Percentiles rank a stretch among this genome's conserved stretches.
phyloP scores from a whole-genome alignment of 805 yeast species.

The Nematodospora valgi region DNA sequence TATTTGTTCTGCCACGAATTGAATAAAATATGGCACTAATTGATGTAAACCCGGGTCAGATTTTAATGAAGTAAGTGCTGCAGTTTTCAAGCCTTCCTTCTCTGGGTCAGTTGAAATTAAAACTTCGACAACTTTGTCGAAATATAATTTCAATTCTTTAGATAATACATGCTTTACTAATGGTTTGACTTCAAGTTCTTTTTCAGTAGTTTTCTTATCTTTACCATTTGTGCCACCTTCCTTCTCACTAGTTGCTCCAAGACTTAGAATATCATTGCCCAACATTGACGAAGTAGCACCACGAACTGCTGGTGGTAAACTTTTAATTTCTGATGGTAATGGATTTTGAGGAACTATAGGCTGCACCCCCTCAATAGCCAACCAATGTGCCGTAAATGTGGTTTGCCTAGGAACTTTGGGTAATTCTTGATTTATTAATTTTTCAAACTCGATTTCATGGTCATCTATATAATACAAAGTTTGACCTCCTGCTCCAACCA shows the following conservation, averaged over 20 bases:
- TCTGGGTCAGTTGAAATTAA: constrained; percentile 55
- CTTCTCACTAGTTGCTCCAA: constrained; percentile 13
- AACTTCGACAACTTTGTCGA: constrained; percentile 84
- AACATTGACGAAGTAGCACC: constrained; percentile 66
- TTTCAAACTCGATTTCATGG: constrained; percentile 89
- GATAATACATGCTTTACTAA: constrained; percentile 93
- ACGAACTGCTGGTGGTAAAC: constrained; percentile 70
- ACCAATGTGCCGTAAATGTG: constrained; percentile 94
- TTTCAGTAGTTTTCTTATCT: constrained; percentile 31
- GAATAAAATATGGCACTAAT: constrained; percentile 92
- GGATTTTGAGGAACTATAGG: constrained; percentile 98
- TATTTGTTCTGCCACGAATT: constrained; percentile 92
- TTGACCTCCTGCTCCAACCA: constrained; percentile 83
- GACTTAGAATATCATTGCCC: constrained; percentile 36
- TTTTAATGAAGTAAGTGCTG: constrained; percentile 80
- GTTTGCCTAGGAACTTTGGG: constrained; percentile 94
- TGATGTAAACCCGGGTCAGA: constrained; percentile 97
- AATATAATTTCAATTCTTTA: constrained; percentile 88
- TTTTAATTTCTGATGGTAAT: constrained; percentile 69
- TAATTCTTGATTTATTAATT: constrained; percentile 85
- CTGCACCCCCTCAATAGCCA: constrained; percentile 97
- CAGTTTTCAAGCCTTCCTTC: constrained; percentile 59
- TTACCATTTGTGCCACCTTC: constrained; percentile 13
- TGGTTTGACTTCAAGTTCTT: constrained; percentile 71
- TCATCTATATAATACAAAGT: constrained; percentile 91